These are phyloP conservation scores for Hymenoscyphus fraxineus DNA, from an alignment of 2,329 filamentous ascomycete species.

Conservation along the genomic window DNA sequence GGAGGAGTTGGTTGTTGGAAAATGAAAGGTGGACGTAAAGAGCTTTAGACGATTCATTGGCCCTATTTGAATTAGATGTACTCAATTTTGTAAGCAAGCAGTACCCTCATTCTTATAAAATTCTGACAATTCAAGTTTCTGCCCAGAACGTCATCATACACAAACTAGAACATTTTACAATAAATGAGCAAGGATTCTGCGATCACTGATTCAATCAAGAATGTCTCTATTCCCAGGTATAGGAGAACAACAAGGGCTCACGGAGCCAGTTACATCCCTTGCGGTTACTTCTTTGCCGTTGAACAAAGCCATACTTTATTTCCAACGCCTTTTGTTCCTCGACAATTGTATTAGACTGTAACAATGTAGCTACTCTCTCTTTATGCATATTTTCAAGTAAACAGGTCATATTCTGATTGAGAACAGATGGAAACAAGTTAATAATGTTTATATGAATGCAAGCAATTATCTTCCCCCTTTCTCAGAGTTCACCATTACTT, in stretches of 20 bases:
- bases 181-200: too few relatives aligned
- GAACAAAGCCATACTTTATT: background rate
- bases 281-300: background rate
- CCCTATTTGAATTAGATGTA: background rate
- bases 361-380: too few relatives aligned
- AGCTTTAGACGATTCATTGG: background rate
- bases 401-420: too few relatives aligned
- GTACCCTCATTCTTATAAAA: background rate
- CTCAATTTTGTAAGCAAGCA: background rate
- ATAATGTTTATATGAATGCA: background rate
- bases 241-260: too few relatives aligned
- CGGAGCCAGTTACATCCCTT: too few relatives aligned
- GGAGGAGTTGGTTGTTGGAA: conserved; percentile 14
- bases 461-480: too few relatives aligned
- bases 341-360: too few relatives aligned
- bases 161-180: too few relatives aligned
- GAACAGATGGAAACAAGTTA: background rate
- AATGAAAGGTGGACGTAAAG: background rate
- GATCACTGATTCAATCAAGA: too few relatives aligned
- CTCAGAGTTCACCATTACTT: background rate
- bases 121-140: background rate
- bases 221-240: too few relatives aligned
- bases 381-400: too few relatives aligned
- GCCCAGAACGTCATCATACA: background rate
- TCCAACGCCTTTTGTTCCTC: background rate